These are phyloP conservation scores for Hypomyces perniciosus DNA, from an alignment of 2,329 filamentous ascomycete genomes.

Conservation along the genomic window DNA sequence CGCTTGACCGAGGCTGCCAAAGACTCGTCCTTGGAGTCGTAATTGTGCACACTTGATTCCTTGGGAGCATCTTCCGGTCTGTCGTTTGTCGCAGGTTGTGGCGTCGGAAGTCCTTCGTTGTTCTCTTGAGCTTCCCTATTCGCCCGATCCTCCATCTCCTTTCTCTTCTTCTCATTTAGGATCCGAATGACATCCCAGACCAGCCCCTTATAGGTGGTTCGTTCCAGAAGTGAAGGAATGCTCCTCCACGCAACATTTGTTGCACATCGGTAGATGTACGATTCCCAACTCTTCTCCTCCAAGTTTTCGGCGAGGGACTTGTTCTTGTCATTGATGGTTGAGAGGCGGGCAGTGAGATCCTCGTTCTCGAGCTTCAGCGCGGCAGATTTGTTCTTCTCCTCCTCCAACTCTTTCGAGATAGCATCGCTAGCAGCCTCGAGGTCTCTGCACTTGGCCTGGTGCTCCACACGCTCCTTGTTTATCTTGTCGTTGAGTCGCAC, in stretches of 20 bases:
- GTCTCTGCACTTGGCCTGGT: neutral
- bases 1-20: too few relatives aligned
- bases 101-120: neutral
- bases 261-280: conserved; percentile 9
- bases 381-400: neutral
- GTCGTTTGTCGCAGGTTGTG: too few relatives aligned
- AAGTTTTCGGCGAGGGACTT: neutral
- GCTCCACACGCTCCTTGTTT: neutral
- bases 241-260: neutral
- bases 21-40: neutral
- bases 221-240: neutral
- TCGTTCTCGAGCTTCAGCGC: neutral
- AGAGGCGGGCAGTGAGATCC: neutral
- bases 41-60: neutral
- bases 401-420: neutral
- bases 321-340: neutral
- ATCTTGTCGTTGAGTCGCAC: neutral
- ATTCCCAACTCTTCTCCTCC: conserved; percentile 1
- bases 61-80: too few relatives aligned
- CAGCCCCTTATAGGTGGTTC: neutral
- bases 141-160: neutral
- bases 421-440: neutral
- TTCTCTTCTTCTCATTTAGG: neutral
- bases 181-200: neutral
- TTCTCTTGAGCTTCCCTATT: neutral